Percentiles rank a stretch among this genome's conserved stretches.
Evolutionary conservation across 2,329 filamentous ascomycete genomes (phyloP).

Genomic region (Talaromyces funiculosus): DNA sequence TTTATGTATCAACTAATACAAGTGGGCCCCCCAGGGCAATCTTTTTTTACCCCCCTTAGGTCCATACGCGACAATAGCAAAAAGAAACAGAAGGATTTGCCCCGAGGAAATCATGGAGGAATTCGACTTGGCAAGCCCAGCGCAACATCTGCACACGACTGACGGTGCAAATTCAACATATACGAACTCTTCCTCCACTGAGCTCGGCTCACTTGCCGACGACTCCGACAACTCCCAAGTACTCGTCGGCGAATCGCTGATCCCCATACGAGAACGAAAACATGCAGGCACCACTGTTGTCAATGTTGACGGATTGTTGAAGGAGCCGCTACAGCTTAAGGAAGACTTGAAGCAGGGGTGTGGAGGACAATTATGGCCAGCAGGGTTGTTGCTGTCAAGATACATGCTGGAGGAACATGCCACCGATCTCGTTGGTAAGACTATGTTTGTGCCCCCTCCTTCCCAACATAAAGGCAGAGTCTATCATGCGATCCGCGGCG

Average conservation of each 20-base stretch:
- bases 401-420: slow-evolving; percentile 74
- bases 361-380: slow-evolving; percentile 91
- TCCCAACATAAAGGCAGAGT: neutral
- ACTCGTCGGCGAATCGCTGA: slow-evolving; percentile 50
- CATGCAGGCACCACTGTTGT: slow-evolving; percentile 47
- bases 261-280: slow-evolving; percentile 50
- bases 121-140: neutral
- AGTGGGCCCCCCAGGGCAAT: neutral
- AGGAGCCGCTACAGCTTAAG: slow-evolving; percentile 65
- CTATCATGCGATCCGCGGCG: neutral
- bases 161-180: neutral
- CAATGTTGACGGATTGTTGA: slow-evolving; percentile 68
- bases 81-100: neutral
- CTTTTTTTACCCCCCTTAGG: neutral
- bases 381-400: slow-evolving; percentile 78
- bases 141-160: neutral
- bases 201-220: neutral
- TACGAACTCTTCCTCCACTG: neutral
- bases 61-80: neutral
- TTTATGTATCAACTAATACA: neutral
- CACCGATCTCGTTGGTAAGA: slow-evolving; percentile 57
- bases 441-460: slow-evolving; percentile 58
- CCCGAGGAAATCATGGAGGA: neutral
- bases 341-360: slow-evolving; percentile 85
- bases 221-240: slow-evolving; percentile 27